Base-by-base conservation (phyloP, 1,139 yeast species). In the Diutina pseudorugosa region DNA sequence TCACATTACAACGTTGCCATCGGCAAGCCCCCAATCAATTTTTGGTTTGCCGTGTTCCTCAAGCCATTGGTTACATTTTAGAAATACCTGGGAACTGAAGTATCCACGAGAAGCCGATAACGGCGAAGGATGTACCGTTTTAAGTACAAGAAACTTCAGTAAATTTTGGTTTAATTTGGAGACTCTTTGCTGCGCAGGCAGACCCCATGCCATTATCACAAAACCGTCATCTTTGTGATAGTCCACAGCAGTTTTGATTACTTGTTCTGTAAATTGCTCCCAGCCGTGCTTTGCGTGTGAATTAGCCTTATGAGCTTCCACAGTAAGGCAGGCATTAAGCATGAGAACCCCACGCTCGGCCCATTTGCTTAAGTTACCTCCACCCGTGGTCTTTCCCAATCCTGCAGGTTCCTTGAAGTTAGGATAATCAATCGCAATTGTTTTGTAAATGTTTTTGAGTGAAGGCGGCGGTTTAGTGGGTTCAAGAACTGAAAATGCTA, bases 41-140 rank as follows among this genome's bases (percentile, higher is more conserved):
- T 71, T 71, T 0, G 67, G 67, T 23, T 70, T 67, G 0, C 79
- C 77, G 49, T 75, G 73, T 18, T 63, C 61, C 19, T 68, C 69
- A 14, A 90, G 70, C 95, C 95, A 90, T 12, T 78, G 79, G 62
- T 90, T 90, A 51, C 93, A 83, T 61, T 75, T 74, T 52, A 66
- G 71, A 65, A 89, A 90, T 59, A 88, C 95, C 36, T 72, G 68
- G 64, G 85, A 82, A 5, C 80, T 79, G 60, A 89, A 89, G 62
- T 86, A 90, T 0, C 95, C 95, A 53, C 95, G 72, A 30, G 82
- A 74, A 0, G 98, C 98, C 57, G 95, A 85, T 53, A 93, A 70
- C 1, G 99, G 98, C 44, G 95, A 86, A 0, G 99, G 99, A 67
- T 94, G 99, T 1, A 89, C 98, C 0, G 91, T 76, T 56, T 76